Base-by-base conservation (phyloP, 768 basidiomycete species). In the Epithele typhae region DNA sequence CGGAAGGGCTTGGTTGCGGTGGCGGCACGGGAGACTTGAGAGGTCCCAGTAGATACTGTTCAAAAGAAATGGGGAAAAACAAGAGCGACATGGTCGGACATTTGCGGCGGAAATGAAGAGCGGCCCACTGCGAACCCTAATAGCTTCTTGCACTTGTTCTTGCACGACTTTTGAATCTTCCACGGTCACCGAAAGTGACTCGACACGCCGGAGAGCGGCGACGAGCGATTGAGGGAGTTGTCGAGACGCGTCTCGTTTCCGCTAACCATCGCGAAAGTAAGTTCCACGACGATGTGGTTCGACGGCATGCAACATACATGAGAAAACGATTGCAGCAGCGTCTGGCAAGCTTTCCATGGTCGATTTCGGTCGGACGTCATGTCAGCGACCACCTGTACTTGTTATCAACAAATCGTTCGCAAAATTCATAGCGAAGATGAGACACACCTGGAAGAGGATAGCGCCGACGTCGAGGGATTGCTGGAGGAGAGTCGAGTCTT, bases 381-480 rank as follows among this genome's bases (percentile, higher is more conserved):
- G 37, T 68, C 63, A 11, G 57, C 53, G 40, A 75, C 66, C 17
- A 65, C 55, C 67, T 71, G 45, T n/a, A 18, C 43, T 11, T 41
- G 27, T 30, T 30, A 30, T 30, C 14, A n/a, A n/a, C n/a, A n/a
- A n/a, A n/a, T n/a, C n/a, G n/a, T n/a, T n/a, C n/a, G n/a, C n/a
- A n/a, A n/a, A n/a, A n/a, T n/a, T n/a, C n/a, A n/a, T n/a, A n/a
- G n/a, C n/a, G n/a, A n/a, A n/a, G n/a, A n/a, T 6, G 35, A 49
- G 21, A 44, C 74, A 43, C 41, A 79, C 78, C 62, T 78, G 74
- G 25, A 82, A 64, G 18, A 77, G 52, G 33, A 66, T 67, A 5
- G 74, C 67, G 33, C 68, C 73, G 7, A 77, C 74, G 49, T 81
- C 79, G 3, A 77, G 67, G 30, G 77, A 62, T 52, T 75, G 75